A percentile compares a stretch with the other conserved stretches of the same genome.
phyloP scores from a whole-genome alignment of 2,329 filamentous ascomycete genomes.

The Paraconiothyrium sp. region DNA sequence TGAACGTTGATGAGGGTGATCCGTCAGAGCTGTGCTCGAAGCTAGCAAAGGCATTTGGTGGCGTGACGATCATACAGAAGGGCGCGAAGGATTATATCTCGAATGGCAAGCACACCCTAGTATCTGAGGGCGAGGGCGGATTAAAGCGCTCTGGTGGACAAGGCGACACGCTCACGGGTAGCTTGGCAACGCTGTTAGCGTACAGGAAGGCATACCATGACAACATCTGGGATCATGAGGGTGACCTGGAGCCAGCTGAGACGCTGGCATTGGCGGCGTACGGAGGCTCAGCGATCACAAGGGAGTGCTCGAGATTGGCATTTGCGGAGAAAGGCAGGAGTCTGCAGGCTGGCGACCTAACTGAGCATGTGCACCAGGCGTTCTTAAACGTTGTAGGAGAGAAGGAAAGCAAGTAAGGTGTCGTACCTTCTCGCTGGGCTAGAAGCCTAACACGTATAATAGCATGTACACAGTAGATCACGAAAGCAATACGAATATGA shows the following conservation, averaged over 20 bases:
- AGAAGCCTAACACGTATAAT: conserved; percentile 5
- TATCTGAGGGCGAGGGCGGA: conserved; percentile 81
- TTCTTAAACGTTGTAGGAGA: conserved; percentile 85
- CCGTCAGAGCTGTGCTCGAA: conserved; percentile 69
- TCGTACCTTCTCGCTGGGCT: background rate
- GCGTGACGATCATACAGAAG: conserved; percentile 93
- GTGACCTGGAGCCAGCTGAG: conserved; percentile 65
- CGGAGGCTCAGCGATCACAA: conserved; percentile 86
- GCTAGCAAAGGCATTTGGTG: conserved; percentile 79
- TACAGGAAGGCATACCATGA: conserved; percentile 91
- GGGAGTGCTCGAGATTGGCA: conserved; percentile 87
- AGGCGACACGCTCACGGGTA: conserved; percentile 92
- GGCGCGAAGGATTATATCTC: conserved; percentile 83
- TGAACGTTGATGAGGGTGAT: conserved; percentile 66
- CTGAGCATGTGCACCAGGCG: conserved; percentile 84
- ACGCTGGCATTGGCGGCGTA: conserved; percentile 81
- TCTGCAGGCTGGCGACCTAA: conserved; percentile 91
- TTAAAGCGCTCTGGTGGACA: conserved; percentile 92
- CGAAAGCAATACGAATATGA: conserved; percentile 10
- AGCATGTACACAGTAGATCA: conserved; percentile 5
- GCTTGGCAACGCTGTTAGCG: conserved; percentile 84
- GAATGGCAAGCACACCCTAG: conserved; percentile 77
- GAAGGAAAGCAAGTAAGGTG: conserved; percentile 33
- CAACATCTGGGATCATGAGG: conserved; percentile 74
- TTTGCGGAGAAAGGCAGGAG: conserved; percentile 87